These are phyloP conservation scores for Tulasnella sp. DNA, from an alignment of 768 basidiomycete species.

Conservation along the genomic window DNA sequence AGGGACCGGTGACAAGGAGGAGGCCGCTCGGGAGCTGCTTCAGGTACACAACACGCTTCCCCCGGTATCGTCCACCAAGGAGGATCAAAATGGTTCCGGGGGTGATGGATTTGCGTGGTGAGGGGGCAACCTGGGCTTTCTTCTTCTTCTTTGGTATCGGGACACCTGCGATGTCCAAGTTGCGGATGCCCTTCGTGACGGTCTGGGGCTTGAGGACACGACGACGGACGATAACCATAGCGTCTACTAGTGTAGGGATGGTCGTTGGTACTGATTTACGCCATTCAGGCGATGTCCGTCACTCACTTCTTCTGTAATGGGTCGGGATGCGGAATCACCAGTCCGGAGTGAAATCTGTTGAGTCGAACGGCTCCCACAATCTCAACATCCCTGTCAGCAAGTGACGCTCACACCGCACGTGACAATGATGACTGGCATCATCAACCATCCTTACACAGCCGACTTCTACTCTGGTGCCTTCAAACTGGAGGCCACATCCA, in stretches of 20 bases:
- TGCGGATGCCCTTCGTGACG: too few relatives aligned
- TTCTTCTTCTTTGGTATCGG: too few relatives aligned
- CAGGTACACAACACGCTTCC: conserved; percentile 96
- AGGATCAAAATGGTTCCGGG: conserved; percentile 93
- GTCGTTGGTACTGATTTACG: too few relatives aligned
- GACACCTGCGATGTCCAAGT: too few relatives aligned
- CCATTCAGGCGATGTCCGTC: too few relatives aligned
- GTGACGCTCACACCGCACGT: too few relatives aligned
- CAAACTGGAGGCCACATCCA: too few relatives aligned
- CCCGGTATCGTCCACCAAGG: conserved; percentile 93
- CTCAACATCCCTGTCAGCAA: too few relatives aligned
- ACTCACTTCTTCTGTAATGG: not conserved
- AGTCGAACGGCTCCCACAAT: not conserved
- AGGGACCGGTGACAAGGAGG: conserved; percentile 92
- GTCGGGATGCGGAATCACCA: not conserved
- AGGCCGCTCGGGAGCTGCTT: conserved; percentile 90
- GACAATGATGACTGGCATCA: too few relatives aligned
- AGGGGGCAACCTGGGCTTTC: conserved; percentile 67
- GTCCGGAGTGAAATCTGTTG: conserved; percentile 10
- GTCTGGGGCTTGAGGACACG: not conserved
- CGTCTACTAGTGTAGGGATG: not conserved
- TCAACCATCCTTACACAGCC: too few relatives aligned
- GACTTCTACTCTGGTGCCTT: too few relatives aligned
- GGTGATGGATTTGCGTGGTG: conserved; percentile 76
- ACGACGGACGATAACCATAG: not conserved